Percentiles rank a stretch among this genome's conserved stretches.
Conservation (phyloP, 202 grass and related monocot genomes). For the Musa balbisiana region DNA sequence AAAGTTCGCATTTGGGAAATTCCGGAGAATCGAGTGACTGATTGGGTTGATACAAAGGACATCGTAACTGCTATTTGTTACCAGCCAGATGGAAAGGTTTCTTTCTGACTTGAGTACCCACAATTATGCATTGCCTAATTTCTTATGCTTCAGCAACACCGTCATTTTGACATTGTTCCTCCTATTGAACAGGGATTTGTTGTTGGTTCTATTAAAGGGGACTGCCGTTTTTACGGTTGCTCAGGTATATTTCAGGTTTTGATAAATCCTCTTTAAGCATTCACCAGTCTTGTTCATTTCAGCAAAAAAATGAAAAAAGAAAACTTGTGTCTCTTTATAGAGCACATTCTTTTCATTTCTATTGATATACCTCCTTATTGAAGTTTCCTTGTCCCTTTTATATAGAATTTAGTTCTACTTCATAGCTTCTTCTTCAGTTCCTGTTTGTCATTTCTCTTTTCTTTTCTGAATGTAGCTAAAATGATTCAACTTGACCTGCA, state of each 20-base stretch:
- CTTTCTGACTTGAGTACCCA: slow-evolving; percentile 8
- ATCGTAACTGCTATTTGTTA: slow-evolving; percentile 73
- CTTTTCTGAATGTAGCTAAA: slow-evolving; percentile 34
- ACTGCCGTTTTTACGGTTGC: slow-evolving; percentile 72
- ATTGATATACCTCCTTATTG: neutral
- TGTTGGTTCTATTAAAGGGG: slow-evolving; percentile 60
- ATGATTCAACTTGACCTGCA: slow-evolving; percentile 54
- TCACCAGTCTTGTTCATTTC: slow-evolving; percentile 6
- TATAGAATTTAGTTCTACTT: no score
- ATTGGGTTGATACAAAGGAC: slow-evolving; percentile 73
- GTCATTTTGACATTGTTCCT: slow-evolving; percentile 11
- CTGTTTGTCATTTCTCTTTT: neutral
- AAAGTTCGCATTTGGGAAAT: slow-evolving; percentile 82
- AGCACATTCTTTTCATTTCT: neutral
- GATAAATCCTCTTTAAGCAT: neutral
- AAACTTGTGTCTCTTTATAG: no score
- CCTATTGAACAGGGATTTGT: slow-evolving; percentile 51
- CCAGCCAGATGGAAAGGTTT: slow-evolving; percentile 74
- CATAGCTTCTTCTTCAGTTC: neutral
- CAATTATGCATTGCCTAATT: neutral
- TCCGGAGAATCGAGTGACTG: slow-evolving; percentile 53
- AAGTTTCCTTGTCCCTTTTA: neutral
- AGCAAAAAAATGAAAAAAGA: no score
- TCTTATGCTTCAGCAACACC: neutral
- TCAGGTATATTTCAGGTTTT: slow-evolving; percentile 35